Conservation (phyloP, 352 stramenopile genomes). For the Globisporangium abappressorium region DNA sequence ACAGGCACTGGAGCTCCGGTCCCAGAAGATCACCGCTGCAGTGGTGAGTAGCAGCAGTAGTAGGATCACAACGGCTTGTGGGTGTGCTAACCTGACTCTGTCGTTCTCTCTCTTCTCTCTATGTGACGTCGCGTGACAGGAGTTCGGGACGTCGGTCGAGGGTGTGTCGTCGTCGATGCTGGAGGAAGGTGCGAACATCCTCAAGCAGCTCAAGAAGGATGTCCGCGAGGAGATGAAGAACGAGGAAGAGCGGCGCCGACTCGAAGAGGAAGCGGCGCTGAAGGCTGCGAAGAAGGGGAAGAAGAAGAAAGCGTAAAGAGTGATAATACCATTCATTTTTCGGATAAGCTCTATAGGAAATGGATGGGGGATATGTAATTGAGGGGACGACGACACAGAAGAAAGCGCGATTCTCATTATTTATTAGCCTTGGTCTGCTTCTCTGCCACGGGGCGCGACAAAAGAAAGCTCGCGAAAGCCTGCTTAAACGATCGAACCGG, state of each 20-base stretch:
- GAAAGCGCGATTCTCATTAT: slow-evolving; percentile 30
- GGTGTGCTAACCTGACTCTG: slow-evolving; percentile 2
- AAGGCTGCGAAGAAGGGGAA: slow-evolving; percentile 82
- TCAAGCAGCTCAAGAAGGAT: slow-evolving; percentile 84
- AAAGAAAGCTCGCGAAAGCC: slow-evolving; percentile 1
- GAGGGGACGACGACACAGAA: slow-evolving; percentile 16
- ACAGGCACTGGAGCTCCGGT: slow-evolving; percentile 60
- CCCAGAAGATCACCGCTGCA: slow-evolving; percentile 47
- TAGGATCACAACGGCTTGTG: background rate
- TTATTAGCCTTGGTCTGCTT: slow-evolving; percentile 7
- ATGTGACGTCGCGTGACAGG: slow-evolving; percentile 20
- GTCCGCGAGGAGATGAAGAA: slow-evolving; percentile 74
- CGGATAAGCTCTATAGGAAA: background rate
- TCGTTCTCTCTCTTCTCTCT: background rate
- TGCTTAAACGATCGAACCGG: slow-evolving; percentile 99
- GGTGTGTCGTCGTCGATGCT: slow-evolving; percentile 51
- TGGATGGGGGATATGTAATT: background rate
- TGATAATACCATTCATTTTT: slow-evolving; percentile 5
- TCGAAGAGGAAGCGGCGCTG: slow-evolving; percentile 62
- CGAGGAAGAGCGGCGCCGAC: slow-evolving; percentile 68
- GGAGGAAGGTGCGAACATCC: slow-evolving; percentile 47
- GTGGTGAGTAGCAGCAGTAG: slow-evolving; percentile 23
- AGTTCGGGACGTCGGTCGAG: slow-evolving; percentile 39
- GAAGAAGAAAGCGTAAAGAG: slow-evolving; percentile 62
- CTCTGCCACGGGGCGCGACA: background rate